A percentile compares a stretch with the other conserved stretches of the same genome.
Evolutionary conservation across 108 stramenopile species (phyloP).

Genomic region (Nannochloropsis salina): DNA sequence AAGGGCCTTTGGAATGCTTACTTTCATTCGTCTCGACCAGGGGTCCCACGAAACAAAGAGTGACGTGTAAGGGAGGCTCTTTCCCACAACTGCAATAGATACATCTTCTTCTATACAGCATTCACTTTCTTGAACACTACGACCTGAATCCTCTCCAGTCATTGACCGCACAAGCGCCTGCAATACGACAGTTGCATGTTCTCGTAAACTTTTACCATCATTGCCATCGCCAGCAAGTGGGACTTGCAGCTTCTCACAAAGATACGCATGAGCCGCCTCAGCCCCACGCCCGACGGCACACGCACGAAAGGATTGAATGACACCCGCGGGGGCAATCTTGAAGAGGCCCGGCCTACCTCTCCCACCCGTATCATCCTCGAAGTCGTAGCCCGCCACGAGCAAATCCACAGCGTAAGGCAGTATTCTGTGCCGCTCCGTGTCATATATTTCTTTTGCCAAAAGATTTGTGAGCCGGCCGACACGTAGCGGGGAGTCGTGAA

Average conservation of each 20-base stretch:
- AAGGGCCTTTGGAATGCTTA: neutral
- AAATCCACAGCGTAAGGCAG: neutral
- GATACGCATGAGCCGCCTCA: neutral
- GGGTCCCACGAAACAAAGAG: conserved; percentile 12
- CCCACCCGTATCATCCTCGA: neutral
- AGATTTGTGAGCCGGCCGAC: neutral
- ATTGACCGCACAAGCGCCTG: neutral
- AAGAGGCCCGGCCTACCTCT: neutral
- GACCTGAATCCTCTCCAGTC: neutral
- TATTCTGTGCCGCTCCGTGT: neutral
- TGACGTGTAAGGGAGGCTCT: neutral
- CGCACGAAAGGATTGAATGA: neutral
- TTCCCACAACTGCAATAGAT: neutral
- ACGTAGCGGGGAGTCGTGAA: neutral
- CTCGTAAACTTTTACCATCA: neutral
- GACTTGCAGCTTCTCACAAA: neutral
- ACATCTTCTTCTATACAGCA: neutral
- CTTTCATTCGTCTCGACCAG: neutral
- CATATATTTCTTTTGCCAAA: neutral
- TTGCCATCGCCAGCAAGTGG: neutral
- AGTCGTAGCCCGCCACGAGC: neutral
- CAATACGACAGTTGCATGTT: neutral
- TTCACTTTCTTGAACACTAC: neutral
- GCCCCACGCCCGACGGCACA: neutral
- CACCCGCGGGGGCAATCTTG: neutral